Evolutionary conservation across 2,329 filamentous ascomycete species (phyloP), one percentile per base, ranked within the genome.

Genomic region (Colletotrichum kahawae): DNA sequence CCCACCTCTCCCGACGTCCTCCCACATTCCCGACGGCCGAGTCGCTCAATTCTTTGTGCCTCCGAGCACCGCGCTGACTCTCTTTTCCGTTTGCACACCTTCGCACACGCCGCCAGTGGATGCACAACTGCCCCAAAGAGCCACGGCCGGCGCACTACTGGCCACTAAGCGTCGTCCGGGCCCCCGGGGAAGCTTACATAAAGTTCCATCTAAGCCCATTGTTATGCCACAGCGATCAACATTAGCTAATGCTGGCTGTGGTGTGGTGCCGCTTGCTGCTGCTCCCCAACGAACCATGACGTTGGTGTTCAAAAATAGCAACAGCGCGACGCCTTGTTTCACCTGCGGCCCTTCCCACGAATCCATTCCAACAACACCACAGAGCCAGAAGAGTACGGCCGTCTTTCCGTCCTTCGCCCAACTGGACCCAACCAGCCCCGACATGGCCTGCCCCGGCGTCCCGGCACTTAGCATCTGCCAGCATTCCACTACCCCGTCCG

Each of bases 241-340:
- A 60, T 56, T 51, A 69, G 65, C 48, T 38, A 71, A 34, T 63
- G 59, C 29, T 48, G 43, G 43, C 43, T 48, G 43, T 21, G 43
- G 29, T 29, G 29, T 29, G 29, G 43, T 48, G 43, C 43, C 43
- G 27, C 29, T 31, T 59, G n/a, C 18, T 16, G 33, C 36, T 34
- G 51, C 38, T 29, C 60, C 59, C 43, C 60, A 43, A 33, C 18
- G 62, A 63, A 59, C 63, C 69, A 72, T 75, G 72, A 75, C 72
- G 72, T 75, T 64, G 18, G 51, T 51, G 48, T 38, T 62, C 72
- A 72, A 75, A 75, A 75, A 75, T 75, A 75, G 72, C 43, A 75
- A 75, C 67, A 48, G 12, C 56, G 72, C 29, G 33, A 21, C 72
- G 69, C 63, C 63, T 57, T 75, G 72, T 72, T 75, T 75, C 72